These are phyloP conservation scores for Jatropha multifida DNA, from an alignment of 441 rosid genomes.

Conservation along the genomic window DNA sequence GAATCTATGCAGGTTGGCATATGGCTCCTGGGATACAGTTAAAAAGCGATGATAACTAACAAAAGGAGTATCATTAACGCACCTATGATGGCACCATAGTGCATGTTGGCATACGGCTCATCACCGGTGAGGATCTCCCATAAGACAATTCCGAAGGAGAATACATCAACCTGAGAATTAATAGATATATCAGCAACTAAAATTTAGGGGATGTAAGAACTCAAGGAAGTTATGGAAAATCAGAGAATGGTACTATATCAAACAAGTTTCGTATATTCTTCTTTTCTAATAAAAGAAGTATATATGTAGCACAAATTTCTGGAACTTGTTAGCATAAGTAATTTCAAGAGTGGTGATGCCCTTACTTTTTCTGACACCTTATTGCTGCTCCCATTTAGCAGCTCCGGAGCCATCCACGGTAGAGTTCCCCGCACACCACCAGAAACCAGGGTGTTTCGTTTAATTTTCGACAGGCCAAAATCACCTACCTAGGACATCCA, in stretches of 20 bases:
- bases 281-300: background rate
- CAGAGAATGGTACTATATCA: background rate
- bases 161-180: conserved; percentile 73
- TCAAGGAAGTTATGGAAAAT: background rate
- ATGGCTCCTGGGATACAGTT: background rate
- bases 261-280: too few relatives aligned
- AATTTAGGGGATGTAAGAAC: background rate
- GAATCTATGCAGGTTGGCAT: too few relatives aligned
- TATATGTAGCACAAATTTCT: background rate
- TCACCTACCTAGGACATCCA: conserved; percentile 71
- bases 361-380: conserved; percentile 95
- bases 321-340: background rate
- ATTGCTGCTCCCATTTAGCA: conserved; percentile 85
- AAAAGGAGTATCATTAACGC: conserved; percentile 4
- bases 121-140: conserved; percentile 99
- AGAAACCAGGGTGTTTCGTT: conserved; percentile 93
- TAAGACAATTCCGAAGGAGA: conserved; percentile 87
- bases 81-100: conserved; percentile 97
- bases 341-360: conserved; percentile 11
- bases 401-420: conserved; percentile 99
- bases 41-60: conserved; percentile 3
- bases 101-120: conserved; percentile 97
- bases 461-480: conserved; percentile 97
- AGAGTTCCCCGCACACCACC: conserved; percentile 99
- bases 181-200: conserved; percentile 12